Evolutionary conservation across 2,329 filamentous ascomycete genomes (phyloP).

Genomic region (Alternaria atra): DNA sequence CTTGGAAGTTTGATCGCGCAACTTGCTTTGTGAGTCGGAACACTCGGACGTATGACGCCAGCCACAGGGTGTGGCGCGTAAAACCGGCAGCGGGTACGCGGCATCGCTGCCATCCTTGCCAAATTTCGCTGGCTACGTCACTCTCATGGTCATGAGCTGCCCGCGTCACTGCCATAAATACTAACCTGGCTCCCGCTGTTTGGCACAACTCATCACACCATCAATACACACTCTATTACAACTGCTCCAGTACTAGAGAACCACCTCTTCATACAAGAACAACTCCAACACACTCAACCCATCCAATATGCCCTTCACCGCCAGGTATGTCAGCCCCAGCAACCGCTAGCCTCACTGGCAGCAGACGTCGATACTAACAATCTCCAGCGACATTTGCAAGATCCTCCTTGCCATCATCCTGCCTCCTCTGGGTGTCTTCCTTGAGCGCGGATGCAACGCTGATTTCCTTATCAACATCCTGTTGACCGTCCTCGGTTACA

Average conservation of each 20-base stretch:
- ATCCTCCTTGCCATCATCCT: conserved; percentile 90
- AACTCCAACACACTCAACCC: conserved; percentile 41
- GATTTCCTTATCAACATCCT: conserved; percentile 94
- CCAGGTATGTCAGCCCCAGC: conserved; percentile 55
- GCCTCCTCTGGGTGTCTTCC: conserved; percentile 90
- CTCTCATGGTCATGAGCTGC: conserved; percentile 28
- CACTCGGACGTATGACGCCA: conserved; percentile 13
- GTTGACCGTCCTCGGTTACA: conserved; percentile 68
- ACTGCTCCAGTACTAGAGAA: conserved; percentile 2
- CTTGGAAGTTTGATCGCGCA: conserved; percentile 3
- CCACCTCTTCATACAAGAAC: neutral
- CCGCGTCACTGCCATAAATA: conserved; percentile 39
- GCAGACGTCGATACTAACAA: conserved; percentile 23
- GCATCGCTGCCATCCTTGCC: conserved; percentile 14
- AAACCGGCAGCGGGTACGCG: conserved; percentile 22
- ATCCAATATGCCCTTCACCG: conserved; percentile 68
- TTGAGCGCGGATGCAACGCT: conserved; percentile 87
- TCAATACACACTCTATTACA: conserved; percentile 9
- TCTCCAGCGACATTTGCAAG: conserved; percentile 75
- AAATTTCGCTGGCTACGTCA: conserved; percentile 23
- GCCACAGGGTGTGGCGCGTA: conserved; percentile 23
- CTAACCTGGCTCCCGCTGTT: conserved; percentile 19
- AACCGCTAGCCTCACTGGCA: neutral
- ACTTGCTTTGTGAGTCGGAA: conserved; percentile 13
- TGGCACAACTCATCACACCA: conserved; percentile 14